Base-by-base conservation (phyloP, 78 protist genomes). In the Mantamonas sphyraenae region DNA sequence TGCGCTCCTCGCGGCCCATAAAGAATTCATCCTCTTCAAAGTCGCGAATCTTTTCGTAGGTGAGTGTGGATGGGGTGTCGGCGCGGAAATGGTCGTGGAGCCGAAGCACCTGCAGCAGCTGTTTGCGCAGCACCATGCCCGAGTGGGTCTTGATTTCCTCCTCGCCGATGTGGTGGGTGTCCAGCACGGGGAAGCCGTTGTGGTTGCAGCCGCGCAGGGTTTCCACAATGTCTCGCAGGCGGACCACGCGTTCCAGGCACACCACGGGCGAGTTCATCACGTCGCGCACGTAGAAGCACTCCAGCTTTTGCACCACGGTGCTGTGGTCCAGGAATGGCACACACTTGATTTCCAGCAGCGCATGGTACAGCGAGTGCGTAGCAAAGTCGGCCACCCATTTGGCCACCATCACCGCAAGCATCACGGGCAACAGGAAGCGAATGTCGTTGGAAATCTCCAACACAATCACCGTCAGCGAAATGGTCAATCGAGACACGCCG, bases 401-500 rank as follows among this genome's bases (percentile, higher is more conserved):
- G 10, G 93, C 85, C 14, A 61, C 35, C 81, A 85, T 79, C 24
- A 89, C 72, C 4, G 87, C 78, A 28, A 87, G 33, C 74, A 88
- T 86, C n/a, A 92, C 63, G 7, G 92, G 92, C 19, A 86, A 64
- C 20, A 80, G 40, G 71, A 76, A 88, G 45, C 19, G 0, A 0
- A 63, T 20, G 40, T 69, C 79, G 24, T 71, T 68, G 3, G 90
- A 76, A 19, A 75, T 62, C 74, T 89, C 94, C 17, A 86, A 77
- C 0, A 92, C 10, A 35, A 92, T 92, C 12, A 83, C 90, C 0
- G 83, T 77, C 26, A 88, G 68, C 3, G 87, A 73, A 58, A 93
- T 77, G 33, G 95, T 87, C 92, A 90, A 84, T 34, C 97, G 74
- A 3, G 76, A 70, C 37, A 84, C 81, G 2, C 97, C 97, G 62